Evolutionary conservation across 1,284 basidiomycete genomes (phyloP).

Genomic region (Rhodotorula sp.): DNA sequence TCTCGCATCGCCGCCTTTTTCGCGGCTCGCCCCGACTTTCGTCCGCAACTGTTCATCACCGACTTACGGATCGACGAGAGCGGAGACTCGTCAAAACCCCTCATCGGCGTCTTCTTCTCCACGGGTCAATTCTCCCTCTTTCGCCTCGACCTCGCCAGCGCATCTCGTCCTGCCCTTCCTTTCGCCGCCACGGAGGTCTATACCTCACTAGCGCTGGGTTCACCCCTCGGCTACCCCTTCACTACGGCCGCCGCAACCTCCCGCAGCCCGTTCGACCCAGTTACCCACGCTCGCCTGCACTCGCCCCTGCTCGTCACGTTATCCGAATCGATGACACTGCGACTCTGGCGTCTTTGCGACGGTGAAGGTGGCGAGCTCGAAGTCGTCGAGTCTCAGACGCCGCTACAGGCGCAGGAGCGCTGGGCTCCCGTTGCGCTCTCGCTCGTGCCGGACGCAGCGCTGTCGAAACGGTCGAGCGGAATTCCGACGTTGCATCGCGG

Average conservation of each 20-base stretch:
- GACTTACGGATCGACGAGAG: constrained; percentile 40
- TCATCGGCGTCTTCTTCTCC: constrained; percentile 45
- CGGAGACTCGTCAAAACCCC: neutral
- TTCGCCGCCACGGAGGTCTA: constrained; percentile 21
- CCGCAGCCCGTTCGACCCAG: constrained; percentile 17
- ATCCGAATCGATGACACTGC: constrained; percentile 44
- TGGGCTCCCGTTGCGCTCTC: constrained; percentile 22
- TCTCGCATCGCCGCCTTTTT: neutral
- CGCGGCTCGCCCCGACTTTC: constrained; percentile 11
- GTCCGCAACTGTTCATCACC: constrained; percentile 21
- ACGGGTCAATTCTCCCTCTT: constrained; percentile 47
- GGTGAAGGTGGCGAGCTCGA: constrained; percentile 4
- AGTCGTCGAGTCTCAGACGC: constrained; percentile 42
- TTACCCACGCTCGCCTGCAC: constrained; percentile 43
- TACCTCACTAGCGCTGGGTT: constrained; percentile 8
- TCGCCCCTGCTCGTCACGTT: constrained; percentile 46
- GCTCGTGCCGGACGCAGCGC: neutral
- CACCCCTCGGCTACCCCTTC: neutral
- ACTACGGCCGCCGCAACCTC: neutral
- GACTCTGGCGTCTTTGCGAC: constrained; percentile 37
- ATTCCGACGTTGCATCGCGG: neutral
- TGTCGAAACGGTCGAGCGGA: too few relatives aligned
- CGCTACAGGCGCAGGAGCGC: constrained; percentile 30
- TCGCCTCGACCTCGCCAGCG: constrained; percentile 19
- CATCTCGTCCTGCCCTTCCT: neutral